phyloP scores from a whole-genome alignment of 176 grass and related monocot genomes.

The Oryza brachyantha region DNA sequence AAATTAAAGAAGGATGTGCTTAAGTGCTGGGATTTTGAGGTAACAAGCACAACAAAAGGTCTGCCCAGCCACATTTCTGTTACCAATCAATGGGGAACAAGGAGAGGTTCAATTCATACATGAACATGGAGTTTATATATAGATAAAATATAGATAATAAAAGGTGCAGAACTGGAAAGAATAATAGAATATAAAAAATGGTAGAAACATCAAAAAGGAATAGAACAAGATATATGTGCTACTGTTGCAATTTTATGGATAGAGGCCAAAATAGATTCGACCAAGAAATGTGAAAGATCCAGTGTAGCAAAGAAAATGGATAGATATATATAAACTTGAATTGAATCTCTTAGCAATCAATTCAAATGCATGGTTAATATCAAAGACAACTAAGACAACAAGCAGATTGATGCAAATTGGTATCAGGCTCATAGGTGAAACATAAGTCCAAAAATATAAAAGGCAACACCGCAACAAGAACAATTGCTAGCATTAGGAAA shows the following conservation, averaged over 20 bases:
- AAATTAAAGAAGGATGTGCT: background rate
- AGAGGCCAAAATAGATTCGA: background rate
- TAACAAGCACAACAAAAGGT: background rate
- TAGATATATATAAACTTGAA: background rate
- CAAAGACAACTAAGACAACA: background rate
- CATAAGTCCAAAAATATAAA: background rate
- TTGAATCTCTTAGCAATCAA: background rate
- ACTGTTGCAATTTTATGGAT: too few species aligned
- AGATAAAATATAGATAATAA: background rate
- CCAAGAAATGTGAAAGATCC: background rate
- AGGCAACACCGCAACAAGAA: background rate
- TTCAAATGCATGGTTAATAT: background rate
- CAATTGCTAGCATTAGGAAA: background rate
- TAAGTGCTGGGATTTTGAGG: background rate
- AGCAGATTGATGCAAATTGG: background rate
- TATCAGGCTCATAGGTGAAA: slow-evolving; percentile 8
- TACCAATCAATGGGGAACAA: slow-evolving; percentile 1
- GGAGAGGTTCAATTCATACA: background rate
- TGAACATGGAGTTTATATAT: background rate
- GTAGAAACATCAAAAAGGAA: background rate
- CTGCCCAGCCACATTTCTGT: background rate
- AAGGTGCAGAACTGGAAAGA: slow-evolving; percentile 7
- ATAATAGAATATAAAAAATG: background rate
- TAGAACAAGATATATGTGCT: too few species aligned
- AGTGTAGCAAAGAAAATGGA: background rate